phyloP scores from a whole-genome alignment of 176 grass and related monocot genomes.

The Raddia guianensis region DNA sequence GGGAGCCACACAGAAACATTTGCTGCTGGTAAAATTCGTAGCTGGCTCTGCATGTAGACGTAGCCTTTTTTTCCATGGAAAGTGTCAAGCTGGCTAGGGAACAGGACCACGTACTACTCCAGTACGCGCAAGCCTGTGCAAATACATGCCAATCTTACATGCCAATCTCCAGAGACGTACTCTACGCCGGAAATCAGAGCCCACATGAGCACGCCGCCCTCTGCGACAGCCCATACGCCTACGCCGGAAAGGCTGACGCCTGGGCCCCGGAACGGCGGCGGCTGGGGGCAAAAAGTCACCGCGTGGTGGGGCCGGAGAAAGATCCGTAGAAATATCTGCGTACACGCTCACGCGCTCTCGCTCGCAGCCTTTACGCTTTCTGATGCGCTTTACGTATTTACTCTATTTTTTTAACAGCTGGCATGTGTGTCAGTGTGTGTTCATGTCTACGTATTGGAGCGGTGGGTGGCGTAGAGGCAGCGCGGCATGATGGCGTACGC shows the following conservation, averaged over 20 bases:
- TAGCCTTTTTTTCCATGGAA: slow-evolving; percentile 4
- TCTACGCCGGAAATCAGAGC: slow-evolving; percentile 37
- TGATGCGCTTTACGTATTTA: background rate
- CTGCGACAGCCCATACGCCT: background rate
- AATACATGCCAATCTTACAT: slow-evolving; percentile 31
- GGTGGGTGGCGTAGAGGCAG: slow-evolving; percentile 31
- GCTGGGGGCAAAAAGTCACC: background rate
- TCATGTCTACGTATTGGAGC: slow-evolving; percentile 11
- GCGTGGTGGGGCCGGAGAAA: slow-evolving; percentile 6
- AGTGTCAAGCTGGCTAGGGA: background rate
- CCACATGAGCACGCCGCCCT: slow-evolving; percentile 15
- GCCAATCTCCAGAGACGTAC: slow-evolving; percentile 12
- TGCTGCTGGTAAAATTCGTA: slow-evolving; percentile 34
- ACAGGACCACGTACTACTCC: slow-evolving; percentile 5
- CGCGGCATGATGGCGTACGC: slow-evolving; percentile 40
- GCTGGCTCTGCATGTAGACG: background rate
- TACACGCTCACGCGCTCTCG: background rate
- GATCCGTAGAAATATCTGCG: slow-evolving; percentile 40
- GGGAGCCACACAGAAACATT: slow-evolving; percentile 39
- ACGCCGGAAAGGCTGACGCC: background rate
- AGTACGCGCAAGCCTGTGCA: slow-evolving; percentile 28
- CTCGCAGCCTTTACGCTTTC: slow-evolving; percentile 8
- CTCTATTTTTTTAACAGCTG: background rate
- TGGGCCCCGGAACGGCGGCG: background rate
- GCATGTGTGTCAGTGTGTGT: background rate